Evolutionary conservation across 2,329 filamentous ascomycete genomes (phyloP), one percentile per base, ranked within the genome.

Genomic region (Neospermospora avenae): DNA sequence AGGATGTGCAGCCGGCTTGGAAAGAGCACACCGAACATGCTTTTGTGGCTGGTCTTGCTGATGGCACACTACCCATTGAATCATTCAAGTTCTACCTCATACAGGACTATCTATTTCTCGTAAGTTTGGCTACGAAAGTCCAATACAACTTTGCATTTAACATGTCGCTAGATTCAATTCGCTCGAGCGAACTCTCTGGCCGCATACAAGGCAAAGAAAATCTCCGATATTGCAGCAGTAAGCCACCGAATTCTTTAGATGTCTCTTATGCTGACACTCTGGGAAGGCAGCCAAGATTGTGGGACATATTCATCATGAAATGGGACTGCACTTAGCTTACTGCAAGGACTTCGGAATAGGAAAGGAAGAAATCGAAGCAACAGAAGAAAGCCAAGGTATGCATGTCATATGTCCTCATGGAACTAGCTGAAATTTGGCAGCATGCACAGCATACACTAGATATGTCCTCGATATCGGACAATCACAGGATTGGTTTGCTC

Each of bases 41-140:
- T 0, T 98, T 98, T 70, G 90, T 96, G 44, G 79, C 86, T 69
- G 84, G 82, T 14, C 79, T 98, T 70, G 92, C 89, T 0, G 80
- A 88, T 60, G 92, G 91, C 0, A 88, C 83, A 7, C 77, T 98
- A 20, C 88, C 90, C 0, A 68, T 88, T 0, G 84, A 89, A 45
- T 87, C 86, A 0, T 98, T 96, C 79, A 95, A 92, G 73, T 83
- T 88, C 41, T 98, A 97, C 72, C 84, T 98, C 58, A 82, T 95
- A 10, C 93, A 98, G 69, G 93, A 98, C 70, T 97, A 97, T 70
- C 80, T 96, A 4, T 98, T 95, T 70, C 77, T 97, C 45, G 89
- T 95, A 69, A 44, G 80, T 71, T 10, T 5, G 10, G 25, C 4
- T 10, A 31, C 61, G 65, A n/a, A 3, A 31, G 11, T 31, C 28